phyloP scores from a whole-genome alignment of 139 green algal species.

The Picochlorum costavermella region DNA sequence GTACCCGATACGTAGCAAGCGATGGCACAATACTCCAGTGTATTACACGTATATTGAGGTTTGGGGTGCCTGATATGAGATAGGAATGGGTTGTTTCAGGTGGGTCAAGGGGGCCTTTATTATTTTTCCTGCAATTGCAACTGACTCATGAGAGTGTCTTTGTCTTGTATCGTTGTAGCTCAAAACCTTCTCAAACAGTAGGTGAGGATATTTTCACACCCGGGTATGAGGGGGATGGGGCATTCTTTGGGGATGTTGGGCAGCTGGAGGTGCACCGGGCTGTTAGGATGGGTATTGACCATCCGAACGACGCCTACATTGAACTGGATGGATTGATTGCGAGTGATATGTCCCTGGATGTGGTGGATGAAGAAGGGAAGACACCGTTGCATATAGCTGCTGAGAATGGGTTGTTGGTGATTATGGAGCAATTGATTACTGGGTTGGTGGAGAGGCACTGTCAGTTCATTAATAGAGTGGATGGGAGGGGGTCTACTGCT shows the following conservation, averaged over 20 bases:
- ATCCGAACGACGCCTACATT: conserved; percentile 9
- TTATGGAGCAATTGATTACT: conserved; percentile 2
- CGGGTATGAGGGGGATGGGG: too few relatives aligned
- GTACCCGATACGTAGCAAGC: too few relatives aligned
- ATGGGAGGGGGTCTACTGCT: background rate
- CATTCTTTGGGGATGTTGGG: background rate
- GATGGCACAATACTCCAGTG: too few relatives aligned
- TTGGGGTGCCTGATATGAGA: too few relatives aligned
- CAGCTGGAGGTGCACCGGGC: background rate
- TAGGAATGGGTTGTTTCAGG: too few relatives aligned
- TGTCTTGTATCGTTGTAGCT: too few relatives aligned
- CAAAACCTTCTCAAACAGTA: too few relatives aligned
- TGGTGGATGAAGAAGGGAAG: conserved; percentile 2
- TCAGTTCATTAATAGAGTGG: background rate
- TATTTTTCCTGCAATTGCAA: too few relatives aligned
- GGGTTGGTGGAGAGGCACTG: background rate
- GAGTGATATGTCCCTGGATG: background rate
- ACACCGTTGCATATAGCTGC: conserved; percentile 8
- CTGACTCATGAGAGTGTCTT: too few relatives aligned
- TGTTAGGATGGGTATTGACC: background rate
- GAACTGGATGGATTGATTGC: conserved; percentile 1
- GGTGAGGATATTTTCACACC: too few relatives aligned
- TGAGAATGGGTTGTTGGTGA: background rate
- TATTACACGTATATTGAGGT: too few relatives aligned
- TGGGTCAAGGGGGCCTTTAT: too few relatives aligned